Base-by-base conservation (phyloP, 148 eudicot genomes). In the Polygonum maritimum region DNA sequence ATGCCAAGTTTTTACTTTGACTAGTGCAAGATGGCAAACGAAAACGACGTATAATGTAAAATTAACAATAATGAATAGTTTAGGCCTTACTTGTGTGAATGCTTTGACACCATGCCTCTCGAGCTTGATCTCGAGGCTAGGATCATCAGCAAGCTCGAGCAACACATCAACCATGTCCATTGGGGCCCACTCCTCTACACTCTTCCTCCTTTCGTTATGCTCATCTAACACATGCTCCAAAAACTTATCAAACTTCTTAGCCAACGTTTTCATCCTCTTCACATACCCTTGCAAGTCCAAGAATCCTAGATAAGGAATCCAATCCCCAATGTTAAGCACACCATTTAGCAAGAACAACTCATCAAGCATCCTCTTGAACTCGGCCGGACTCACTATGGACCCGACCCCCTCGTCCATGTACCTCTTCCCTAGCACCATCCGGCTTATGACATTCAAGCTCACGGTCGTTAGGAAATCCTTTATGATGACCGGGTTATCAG, bases 221-320 rank as follows among this genome's bases (percentile, higher is more conserved):
- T 95, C 97, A 81, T 95, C 91, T 47, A 95, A 75, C 12, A 92
- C 99, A 79, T 86, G 89, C 77, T 95, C 99, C 87, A 92, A 76
- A 73, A 92, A 95, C 80, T 75, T 75, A 65, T 95, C 99, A 67
- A 95, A 89, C 63, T 92, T 90, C 86, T 84, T 92, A 33, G 87
- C 89, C 76, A 92, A 81, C 35, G 22, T 31, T 86, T 95, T 95
- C 99, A 95, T 95, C 82, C 97, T 92, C 86, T 89, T 92, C 35
- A 88, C 89, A 79, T 92, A 95, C 41, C 99, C 99, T 75, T 95
- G 97, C 78, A 95, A 78, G 78, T 95, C 99, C 78, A 95, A 21
- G 58, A 84, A 89, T 58, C 82, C 87, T 3, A 95, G 8, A 77
- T 86, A 89, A 7, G 97, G 91, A 0, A 95, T 90, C 81, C 83